Base-by-base conservation (phyloP, 108 stramenopile species). In the Mediolabrus comicus region DNA sequence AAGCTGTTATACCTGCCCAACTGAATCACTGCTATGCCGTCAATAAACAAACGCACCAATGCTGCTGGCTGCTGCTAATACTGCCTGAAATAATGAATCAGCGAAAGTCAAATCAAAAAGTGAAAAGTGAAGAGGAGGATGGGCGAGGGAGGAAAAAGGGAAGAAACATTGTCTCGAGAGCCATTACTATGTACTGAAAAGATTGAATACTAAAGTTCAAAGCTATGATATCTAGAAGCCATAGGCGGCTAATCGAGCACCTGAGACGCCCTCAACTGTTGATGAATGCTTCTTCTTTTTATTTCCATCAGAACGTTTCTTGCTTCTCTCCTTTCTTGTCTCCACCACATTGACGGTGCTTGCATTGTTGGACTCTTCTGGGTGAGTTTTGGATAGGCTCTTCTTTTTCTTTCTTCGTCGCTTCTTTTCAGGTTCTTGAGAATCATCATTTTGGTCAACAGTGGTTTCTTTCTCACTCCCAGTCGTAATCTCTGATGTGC, bases 191-290 rank as follows among this genome's bases (percentile, higher is more conserved):
- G n/a, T n/a, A n/a, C n/a, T n/a, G n/a, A n/a, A n/a, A n/a, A n/a
- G n/a, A n/a, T n/a, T n/a, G n/a, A n/a, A n/a, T n/a, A n/a, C n/a
- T n/a, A n/a, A n/a, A n/a, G n/a, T n/a, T n/a, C n/a, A n/a, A n/a
- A n/a, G n/a, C n/a, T n/a, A n/a, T n/a, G 46, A 10, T 35, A 33
- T 57, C 49, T 86, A 94, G 35, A 94, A 58, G 25, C 93, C 93
- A 74, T 95, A 92, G 9, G 90, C 81, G 35, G 85, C 80, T 24
- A 95, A 77, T 10, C 93, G 84, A 19, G 90, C 86, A 19, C 77
- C 54, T 0, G 90, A 86, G 22, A 95, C 59, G 14, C 89, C 90
- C 10, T 81, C 83, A 1, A 92, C 82, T 25, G 34, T 69, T 29
- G 31, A 31, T n/a, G 67, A 69, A n/a, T 74, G 80, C 24, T 64